Conservation (phyloP, 2,329 filamentous ascomycete genomes). For the Penicillium sclerotiorum region DNA sequence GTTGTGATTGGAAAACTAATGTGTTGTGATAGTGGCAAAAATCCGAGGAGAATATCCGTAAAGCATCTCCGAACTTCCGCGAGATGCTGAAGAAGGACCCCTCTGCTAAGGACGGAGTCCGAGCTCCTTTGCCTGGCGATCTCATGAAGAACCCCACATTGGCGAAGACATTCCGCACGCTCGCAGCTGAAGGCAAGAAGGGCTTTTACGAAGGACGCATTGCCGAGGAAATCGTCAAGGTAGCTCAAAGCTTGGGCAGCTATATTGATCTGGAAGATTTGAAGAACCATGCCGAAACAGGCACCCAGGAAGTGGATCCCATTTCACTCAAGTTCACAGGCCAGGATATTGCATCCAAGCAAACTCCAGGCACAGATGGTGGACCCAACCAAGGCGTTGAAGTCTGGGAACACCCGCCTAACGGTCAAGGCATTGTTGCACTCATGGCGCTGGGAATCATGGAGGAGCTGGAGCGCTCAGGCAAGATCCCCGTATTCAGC, state of each 20-base stretch:
- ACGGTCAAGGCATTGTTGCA: constrained; percentile 93
- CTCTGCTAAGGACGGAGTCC: constrained; percentile 66
- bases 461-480: constrained; percentile 76
- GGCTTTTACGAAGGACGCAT: constrained; percentile 89
- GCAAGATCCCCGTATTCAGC: constrained; percentile 71
- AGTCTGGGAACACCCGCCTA: constrained; percentile 95
- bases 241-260: constrained; percentile 74
- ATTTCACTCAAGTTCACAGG: constrained; percentile 77
- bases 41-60: constrained; percentile 64
- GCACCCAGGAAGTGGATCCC: constrained; percentile 79
- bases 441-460: constrained; percentile 93
- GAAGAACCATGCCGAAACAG: constrained; percentile 69
- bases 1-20: too few species aligned
- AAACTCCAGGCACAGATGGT: constrained; percentile 27
- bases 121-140: constrained; percentile 78
- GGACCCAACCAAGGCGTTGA: constrained; percentile 60
- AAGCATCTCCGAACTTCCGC: constrained; percentile 79
- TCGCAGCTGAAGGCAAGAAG: constrained; percentile 79
- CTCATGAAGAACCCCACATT: constrained; percentile 84
- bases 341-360: constrained; percentile 50
- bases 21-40: constrained; percentile 65
- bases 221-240: constrained; percentile 78
- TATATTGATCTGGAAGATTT: constrained; percentile 79
- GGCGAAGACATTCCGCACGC: constrained; percentile 75
- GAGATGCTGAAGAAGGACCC: constrained; percentile 86